Percentiles rank a stretch among this genome's conserved stretches.
These are phyloP conservation scores for Metschnikowia cubensis DNA, from an alignment of 805 yeast genomes.

Conservation along the genomic window DNA sequence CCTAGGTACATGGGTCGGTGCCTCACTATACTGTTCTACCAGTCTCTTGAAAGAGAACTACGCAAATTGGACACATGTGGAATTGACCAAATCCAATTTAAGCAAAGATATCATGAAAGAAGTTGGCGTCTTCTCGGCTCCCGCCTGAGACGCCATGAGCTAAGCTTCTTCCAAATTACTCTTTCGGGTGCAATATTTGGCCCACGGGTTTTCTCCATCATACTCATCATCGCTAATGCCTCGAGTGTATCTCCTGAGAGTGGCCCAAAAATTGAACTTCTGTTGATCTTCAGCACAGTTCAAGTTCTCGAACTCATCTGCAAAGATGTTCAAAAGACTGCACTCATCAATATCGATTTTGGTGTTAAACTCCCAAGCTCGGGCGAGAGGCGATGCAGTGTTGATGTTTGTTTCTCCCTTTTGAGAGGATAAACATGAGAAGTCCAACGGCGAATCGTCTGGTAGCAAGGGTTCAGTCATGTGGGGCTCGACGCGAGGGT, in stretches of 20 bases:
- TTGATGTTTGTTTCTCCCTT: slow-evolving; percentile 9
- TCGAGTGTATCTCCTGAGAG: slow-evolving; percentile 6
- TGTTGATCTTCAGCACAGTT: neutral
- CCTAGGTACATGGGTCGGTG: slow-evolving; percentile 19
- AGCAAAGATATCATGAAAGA: neutral
- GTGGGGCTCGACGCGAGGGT: slow-evolving; percentile 13
- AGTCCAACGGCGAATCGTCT: slow-evolving; percentile 12
- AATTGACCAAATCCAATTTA: slow-evolving; percentile 7
- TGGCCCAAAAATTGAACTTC: slow-evolving; percentile 8
- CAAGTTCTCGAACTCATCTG: slow-evolving; percentile 16
- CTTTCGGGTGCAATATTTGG: slow-evolving; percentile 9
- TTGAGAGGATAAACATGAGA: slow-evolving; percentile 9
- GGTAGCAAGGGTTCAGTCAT: slow-evolving; percentile 17
- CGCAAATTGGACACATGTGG: slow-evolving; percentile 15
- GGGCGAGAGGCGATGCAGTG: slow-evolving; percentile 17
- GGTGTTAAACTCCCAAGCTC: slow-evolving; percentile 12
- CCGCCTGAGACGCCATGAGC: neutral
- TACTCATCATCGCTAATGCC: slow-evolving; percentile 16
- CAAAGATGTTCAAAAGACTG: slow-evolving; percentile 14
- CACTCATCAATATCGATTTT: slow-evolving; percentile 11
- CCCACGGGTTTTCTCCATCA: slow-evolving; percentile 17
- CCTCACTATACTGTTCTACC: slow-evolving; percentile 19
- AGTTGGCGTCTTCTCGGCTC: neutral
- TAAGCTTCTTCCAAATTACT: neutral
- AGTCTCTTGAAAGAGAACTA: slow-evolving; percentile 11